Conservation (phyloP, 2,329 filamentous ascomycete genomes). For the Podosphaera fusca region DNA sequence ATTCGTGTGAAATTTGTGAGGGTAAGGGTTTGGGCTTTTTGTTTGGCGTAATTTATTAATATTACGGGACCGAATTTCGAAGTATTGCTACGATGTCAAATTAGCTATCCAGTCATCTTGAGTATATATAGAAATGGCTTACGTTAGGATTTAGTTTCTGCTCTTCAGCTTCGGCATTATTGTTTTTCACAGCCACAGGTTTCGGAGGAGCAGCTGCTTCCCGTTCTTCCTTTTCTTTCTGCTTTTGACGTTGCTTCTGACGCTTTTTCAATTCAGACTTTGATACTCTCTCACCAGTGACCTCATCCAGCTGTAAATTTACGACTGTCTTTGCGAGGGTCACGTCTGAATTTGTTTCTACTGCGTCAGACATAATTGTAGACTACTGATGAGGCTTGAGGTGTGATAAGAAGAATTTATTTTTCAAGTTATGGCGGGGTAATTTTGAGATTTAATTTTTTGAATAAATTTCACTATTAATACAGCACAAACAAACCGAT, state of each 20-base stretch:
- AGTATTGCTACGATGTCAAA: slow-evolving; percentile 45
- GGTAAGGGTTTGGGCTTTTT: slow-evolving; percentile 64
- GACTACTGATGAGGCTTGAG: slow-evolving; percentile 1
- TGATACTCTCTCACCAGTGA: slow-evolving; percentile 70
- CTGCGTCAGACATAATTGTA: slow-evolving; percentile 15
- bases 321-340: slow-evolving; percentile 10
- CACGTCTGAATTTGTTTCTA: slow-evolving; percentile 5
- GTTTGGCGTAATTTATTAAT: slow-evolving; percentile 55
- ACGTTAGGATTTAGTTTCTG: slow-evolving; percentile 60
- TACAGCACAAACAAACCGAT: not conserved
- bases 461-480: too few species aligned
- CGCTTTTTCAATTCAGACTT: slow-evolving; percentile 87
- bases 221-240: slow-evolving; percentile 75
- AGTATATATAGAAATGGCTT: slow-evolving; percentile 14
- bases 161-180: slow-evolving; percentile 28
- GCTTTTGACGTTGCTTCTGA: slow-evolving; percentile 71
- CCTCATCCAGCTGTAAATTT: slow-evolving; percentile 59
- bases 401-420: not conserved
- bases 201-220: slow-evolving; percentile 41
- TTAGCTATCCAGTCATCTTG: slow-evolving; percentile 4
- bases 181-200: slow-evolving; percentile 34
- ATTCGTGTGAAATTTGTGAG: slow-evolving; percentile 77
- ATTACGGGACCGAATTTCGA: slow-evolving; percentile 74
- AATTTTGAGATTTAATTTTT: not conserved
- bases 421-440: slow-evolving; percentile 2